phyloP scores from a whole-genome alignment of 306 rosid genomes.

The Trifolium fragiferum region DNA sequence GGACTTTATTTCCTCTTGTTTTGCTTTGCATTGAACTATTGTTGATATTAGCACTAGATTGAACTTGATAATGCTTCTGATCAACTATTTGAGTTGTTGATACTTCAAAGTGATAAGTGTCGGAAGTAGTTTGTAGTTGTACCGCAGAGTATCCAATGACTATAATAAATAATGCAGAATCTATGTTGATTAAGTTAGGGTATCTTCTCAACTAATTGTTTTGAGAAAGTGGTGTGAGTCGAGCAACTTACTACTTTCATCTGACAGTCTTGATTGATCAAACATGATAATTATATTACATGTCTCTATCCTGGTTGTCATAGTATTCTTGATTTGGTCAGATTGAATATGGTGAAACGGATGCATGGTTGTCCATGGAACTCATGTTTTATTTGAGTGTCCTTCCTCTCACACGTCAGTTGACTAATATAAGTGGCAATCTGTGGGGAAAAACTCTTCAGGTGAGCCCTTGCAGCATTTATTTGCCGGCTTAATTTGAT shows the following conservation, averaged over 20 bases:
- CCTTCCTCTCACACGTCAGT: constrained; percentile 98
- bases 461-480: constrained; percentile 55
- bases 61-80: constrained; percentile 20
- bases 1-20: constrained; percentile 4
- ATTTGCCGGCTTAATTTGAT: constrained; percentile 39
- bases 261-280: constrained; percentile 28
- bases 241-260: constrained; percentile 7
- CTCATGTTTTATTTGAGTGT: constrained; percentile 97
- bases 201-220: constrained; percentile 28
- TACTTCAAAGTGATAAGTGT: constrained; percentile 4
- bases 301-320: constrained; percentile 39
- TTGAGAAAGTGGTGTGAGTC: constrained; percentile 27
- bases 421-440: constrained; percentile 93
- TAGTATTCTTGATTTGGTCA: constrained; percentile 48
- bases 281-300: constrained; percentile 21
- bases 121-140: not conserved
- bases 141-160: constrained; percentile 10
- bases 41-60: constrained; percentile 22
- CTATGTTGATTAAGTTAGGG: constrained; percentile 12
- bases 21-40: not conserved
- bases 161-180: constrained; percentile 8
- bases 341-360: constrained; percentile 96
- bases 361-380: constrained; percentile 98
- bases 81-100: constrained; percentile 17
- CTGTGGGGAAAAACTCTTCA: constrained; percentile 96